Base-by-base conservation (phyloP, 2,329 filamentous ascomycete species). In the Colletotrichum sp. region DNA sequence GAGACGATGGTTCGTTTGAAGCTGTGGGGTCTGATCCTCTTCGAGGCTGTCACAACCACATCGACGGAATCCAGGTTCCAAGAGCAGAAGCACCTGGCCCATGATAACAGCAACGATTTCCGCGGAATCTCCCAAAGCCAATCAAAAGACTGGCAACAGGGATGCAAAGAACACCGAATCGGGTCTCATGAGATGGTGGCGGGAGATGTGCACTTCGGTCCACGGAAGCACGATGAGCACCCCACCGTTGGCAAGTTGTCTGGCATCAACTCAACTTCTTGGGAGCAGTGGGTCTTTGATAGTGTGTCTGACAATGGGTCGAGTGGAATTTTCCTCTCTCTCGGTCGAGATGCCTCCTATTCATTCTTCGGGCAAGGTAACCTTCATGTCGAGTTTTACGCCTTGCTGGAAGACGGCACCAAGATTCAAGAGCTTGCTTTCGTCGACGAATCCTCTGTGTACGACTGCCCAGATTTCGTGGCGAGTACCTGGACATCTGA, bases 231-330 rank as follows among this genome's bases (percentile, higher is more conserved):
- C 62, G 29, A 33, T 27, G 66, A 68, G 21, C 54, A 68, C 34
- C 66, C 36, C 21, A 29, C 54, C 34, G 13, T 38, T 9, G 47
- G 47, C 51, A 67, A 67, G 51, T n/a, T 67, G n/a, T 67, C 65
- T 15, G 54, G 33, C 33, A 68, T 68, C 66, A 68, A 68, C 36
- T 29, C 54, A 18, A 61, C 54, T 15, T 31, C 54, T 5, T 68
- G 66, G 66, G 66, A 68, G 29, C 66, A 68, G 34, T 68, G 66
- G 66, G 66, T 43, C 31, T 68, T 68, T 47, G 66, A 68, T 34
- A 47, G 66, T 21, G 36, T 59, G 11, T 58, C 66, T 2, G 54
- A 59, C 24, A 16, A 29, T 3, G 66, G 66, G 11, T 31, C n/a
- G 9, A 31, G 33, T n/a, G 66, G 66, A 1, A 43, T 68, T 4